Evolutionary conservation across 768 basidiomycete genomes (phyloP).

Genomic region (Paxillus involutus): DNA sequence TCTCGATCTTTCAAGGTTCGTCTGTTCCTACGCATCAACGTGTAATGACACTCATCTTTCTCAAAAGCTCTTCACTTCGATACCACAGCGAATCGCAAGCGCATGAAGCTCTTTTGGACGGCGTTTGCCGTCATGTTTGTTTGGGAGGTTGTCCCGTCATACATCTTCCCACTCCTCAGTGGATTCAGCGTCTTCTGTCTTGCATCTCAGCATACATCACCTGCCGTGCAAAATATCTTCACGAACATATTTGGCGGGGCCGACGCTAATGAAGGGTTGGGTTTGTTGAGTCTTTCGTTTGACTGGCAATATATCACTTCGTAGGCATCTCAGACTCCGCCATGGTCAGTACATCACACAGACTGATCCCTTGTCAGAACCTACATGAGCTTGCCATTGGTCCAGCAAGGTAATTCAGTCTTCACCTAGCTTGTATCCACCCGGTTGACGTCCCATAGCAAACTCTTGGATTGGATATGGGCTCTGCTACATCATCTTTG

Average conservation of each 20-base stretch:
- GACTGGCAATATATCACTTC: conserved; percentile 45
- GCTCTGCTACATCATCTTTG: conserved; percentile 52
- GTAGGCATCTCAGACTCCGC: neutral
- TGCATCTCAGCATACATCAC: conserved; percentile 36
- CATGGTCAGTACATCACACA: too few relatives aligned
- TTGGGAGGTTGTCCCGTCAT: conserved; percentile 26
- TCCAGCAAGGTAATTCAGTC: conserved; percentile 47
- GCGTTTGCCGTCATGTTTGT: conserved; percentile 37
- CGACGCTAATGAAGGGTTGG: conserved; percentile 67
- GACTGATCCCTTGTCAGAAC: neutral
- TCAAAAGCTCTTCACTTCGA: conserved; percentile 51
- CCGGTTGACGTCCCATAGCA: conserved; percentile 29
- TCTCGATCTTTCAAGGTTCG: conserved; percentile 57
- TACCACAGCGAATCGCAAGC: conserved; percentile 41
- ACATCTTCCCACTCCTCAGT: conserved; percentile 57
- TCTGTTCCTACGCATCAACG: conserved; percentile 5
- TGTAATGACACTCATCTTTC: conserved; percentile 21
- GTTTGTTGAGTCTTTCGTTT: conserved; percentile 56
- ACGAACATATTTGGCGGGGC: conserved; percentile 62
- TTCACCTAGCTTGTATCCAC: neutral
- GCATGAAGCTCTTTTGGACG: conserved; percentile 55
- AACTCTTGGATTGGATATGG: conserved; percentile 58
- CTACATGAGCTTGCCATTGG: conserved; percentile 51
- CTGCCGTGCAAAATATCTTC: conserved; percentile 21
- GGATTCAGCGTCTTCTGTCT: conserved; percentile 64